Evolutionary conservation across 1,284 basidiomycete genomes (phyloP).

Genomic region (Ceratobasidium sp.): DNA sequence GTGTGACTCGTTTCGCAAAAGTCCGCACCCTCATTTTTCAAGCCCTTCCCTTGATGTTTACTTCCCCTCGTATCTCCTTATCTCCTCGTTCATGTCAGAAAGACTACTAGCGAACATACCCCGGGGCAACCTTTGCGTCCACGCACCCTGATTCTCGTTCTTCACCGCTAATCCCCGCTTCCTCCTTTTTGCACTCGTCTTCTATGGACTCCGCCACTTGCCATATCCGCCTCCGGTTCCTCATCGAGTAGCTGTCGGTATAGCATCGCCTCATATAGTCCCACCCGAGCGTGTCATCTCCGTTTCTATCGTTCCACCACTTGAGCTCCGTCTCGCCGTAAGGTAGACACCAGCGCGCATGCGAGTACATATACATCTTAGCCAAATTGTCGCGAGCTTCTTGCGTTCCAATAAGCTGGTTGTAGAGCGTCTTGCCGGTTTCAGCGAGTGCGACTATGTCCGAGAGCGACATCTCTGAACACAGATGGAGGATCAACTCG

Average conservation of each 20-base stretch:
- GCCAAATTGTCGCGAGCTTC: constrained; percentile 10
- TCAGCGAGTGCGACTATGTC: constrained; percentile 22
- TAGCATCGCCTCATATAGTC: constrained; percentile 24
- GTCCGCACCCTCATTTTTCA: too few species aligned
- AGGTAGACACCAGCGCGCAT: constrained; percentile 26
- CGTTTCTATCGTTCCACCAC: constrained; percentile 31
- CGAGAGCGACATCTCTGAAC: background rate
- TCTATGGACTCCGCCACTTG: constrained; percentile 34
- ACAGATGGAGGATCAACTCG: background rate
- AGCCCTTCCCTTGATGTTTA: too few species aligned
- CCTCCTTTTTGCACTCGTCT: constrained; percentile 34
- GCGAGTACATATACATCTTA: constrained; percentile 23
- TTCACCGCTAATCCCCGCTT: too few species aligned
- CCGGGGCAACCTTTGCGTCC: too few species aligned
- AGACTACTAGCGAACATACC: too few species aligned
- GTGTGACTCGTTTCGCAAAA: too few species aligned
- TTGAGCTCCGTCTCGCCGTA: constrained; percentile 17
- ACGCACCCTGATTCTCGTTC: too few species aligned
- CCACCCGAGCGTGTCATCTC: constrained; percentile 36
- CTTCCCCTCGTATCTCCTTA: too few species aligned
- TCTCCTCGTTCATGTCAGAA: too few species aligned
- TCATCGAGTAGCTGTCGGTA: constrained; percentile 35
- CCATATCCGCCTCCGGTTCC: constrained; percentile 38
- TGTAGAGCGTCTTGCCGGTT: background rate
- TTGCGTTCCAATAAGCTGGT: background rate